Percentiles rank a stretch among this genome's conserved stretches.
Evolutionary conservation across 441 rosid genomes (phyloP).

Genomic region (Lagerstroemia fauriei): DNA sequence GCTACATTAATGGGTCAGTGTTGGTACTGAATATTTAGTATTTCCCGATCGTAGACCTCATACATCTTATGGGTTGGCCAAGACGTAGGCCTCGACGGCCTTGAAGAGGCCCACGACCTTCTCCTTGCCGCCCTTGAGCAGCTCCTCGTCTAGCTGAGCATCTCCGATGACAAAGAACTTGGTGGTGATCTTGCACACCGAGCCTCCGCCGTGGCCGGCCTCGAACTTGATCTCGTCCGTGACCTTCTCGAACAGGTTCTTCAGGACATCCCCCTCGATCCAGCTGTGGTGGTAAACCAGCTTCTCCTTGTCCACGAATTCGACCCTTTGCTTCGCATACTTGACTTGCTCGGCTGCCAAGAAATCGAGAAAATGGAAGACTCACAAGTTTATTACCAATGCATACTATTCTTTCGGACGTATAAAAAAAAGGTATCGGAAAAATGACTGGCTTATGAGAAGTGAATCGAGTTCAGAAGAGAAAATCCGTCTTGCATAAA

Average conservation of each 20-base stretch:
- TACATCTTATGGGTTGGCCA: background rate
- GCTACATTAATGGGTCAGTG: too few relatives aligned
- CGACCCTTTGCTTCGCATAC: slow-evolving; percentile 12
- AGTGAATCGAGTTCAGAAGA: too few relatives aligned
- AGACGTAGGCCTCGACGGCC: slow-evolving; percentile 19
- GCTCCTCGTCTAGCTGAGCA: background rate
- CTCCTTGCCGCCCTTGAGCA: slow-evolving; percentile 18
- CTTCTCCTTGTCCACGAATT: slow-evolving; percentile 16
- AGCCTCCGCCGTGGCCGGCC: slow-evolving; percentile 12
- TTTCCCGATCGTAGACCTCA: background rate
- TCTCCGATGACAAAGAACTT: background rate
- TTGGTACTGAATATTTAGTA: too few relatives aligned
- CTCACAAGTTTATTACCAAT: background rate
- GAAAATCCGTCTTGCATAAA: too few relatives aligned
- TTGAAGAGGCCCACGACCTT: slow-evolving; percentile 21
- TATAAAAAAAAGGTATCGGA: too few relatives aligned
- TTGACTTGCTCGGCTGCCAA: slow-evolving; percentile 9
- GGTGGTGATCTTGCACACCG: slow-evolving; percentile 12
- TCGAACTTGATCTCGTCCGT: slow-evolving; percentile 17
- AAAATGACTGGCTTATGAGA: too few relatives aligned
- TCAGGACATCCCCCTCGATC: slow-evolving; percentile 19
- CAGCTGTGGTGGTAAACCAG: slow-evolving; percentile 6
- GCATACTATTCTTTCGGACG: background rate
- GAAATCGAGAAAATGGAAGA: background rate
- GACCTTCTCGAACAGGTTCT: slow-evolving; percentile 17